Conservation (phyloP, 2,329 filamentous ascomycete genomes). For the Monascus ruber region DNA sequence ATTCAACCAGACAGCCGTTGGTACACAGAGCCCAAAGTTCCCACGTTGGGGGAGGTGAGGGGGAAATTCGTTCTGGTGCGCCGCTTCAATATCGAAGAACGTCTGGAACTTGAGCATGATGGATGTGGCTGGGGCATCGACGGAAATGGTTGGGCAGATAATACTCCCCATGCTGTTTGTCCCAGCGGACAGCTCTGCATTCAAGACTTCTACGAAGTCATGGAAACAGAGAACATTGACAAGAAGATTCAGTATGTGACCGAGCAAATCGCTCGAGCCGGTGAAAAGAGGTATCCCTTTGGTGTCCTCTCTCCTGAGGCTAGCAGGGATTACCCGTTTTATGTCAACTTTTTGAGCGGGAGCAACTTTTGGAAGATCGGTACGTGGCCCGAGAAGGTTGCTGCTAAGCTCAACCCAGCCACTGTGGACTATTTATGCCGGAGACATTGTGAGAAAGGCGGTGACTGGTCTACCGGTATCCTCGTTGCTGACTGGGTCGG, state of each 20-base stretch:
- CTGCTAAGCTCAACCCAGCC: slow-evolving; percentile 73
- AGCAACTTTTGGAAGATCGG: slow-evolving; percentile 88
- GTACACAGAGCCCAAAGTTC: slow-evolving; percentile 69
- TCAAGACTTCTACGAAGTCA: slow-evolving; percentile 90
- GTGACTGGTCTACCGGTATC: slow-evolving; percentile 71
- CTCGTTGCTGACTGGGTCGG: slow-evolving; percentile 94
- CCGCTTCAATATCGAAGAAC: slow-evolving; percentile 57
- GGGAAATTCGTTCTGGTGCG: slow-evolving; percentile 77
- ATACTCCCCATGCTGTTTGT: slow-evolving; percentile 63
- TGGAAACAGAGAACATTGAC: slow-evolving; percentile 61
- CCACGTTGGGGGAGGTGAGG: slow-evolving; percentile 64
- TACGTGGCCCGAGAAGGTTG: slow-evolving; percentile 91
- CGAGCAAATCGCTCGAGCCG: slow-evolving; percentile 65
- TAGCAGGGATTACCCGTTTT: slow-evolving; percentile 52
- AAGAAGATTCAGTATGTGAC: slow-evolving; percentile 66
- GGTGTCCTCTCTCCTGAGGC: slow-evolving; percentile 30
- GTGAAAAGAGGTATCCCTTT: slow-evolving; percentile 36
- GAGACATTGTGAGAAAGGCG: slow-evolving; percentile 42
- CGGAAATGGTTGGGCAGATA: slow-evolving; percentile 68
- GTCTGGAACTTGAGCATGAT: slow-evolving; percentile 32
- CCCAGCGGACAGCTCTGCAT: slow-evolving; percentile 66
- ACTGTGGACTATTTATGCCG: slow-evolving; percentile 48
- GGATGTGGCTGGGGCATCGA: slow-evolving; percentile 48
- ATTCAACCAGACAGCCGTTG: slow-evolving; percentile 49
- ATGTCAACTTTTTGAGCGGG: slow-evolving; percentile 80